A percentile compares a stretch with the other conserved stretches of the same genome.
Evolutionary conservation across 2,329 filamentous ascomycete genomes (phyloP).

Genomic region (Monilinia fructigena): DNA sequence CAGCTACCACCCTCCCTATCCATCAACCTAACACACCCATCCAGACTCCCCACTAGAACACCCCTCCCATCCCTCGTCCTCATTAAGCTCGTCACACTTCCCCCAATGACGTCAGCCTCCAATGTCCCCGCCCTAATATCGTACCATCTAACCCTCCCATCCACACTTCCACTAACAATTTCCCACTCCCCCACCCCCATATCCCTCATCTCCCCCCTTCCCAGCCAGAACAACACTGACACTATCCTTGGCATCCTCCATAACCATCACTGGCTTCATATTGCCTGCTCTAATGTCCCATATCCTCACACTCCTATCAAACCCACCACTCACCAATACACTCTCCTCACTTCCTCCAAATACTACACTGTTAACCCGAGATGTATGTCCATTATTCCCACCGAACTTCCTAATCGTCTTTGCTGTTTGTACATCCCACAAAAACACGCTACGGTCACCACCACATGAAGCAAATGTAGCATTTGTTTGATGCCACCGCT

Average conservation of each 20-base stretch:
- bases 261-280: slow-evolving; percentile 67
- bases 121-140: slow-evolving; percentile 75
- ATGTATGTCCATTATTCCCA: slow-evolving; percentile 46
- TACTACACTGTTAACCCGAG: slow-evolving; percentile 70
- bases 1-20: slow-evolving; percentile 73
- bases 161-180: slow-evolving; percentile 76
- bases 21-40: slow-evolving; percentile 75
- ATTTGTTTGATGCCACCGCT: slow-evolving; percentile 72
- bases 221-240: slow-evolving; percentile 47
- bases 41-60: slow-evolving; percentile 71
- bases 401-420: slow-evolving; percentile 74
- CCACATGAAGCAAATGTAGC: slow-evolving; percentile 82
- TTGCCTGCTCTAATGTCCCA: slow-evolving; percentile 62
- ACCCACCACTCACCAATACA: slow-evolving; percentile 70
- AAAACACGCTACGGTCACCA: slow-evolving; percentile 85
- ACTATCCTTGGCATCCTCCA: slow-evolving; percentile 71
- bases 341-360: slow-evolving; percentile 76
- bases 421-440: slow-evolving; percentile 89
- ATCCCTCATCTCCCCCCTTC: slow-evolving; percentile 58
- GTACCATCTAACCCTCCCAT: slow-evolving; percentile 78
- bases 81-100: slow-evolving; percentile 71
- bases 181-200: slow-evolving; percentile 65
- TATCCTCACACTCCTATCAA: slow-evolving; percentile 72
- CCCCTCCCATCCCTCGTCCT: slow-evolving; percentile 72
- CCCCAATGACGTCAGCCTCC: slow-evolving; percentile 68